Percentiles rank a stretch among this genome's conserved stretches.
These are phyloP conservation scores for Myxozyma nipponensis DNA, from an alignment of 805 yeast species.

Conservation along the genomic window DNA sequence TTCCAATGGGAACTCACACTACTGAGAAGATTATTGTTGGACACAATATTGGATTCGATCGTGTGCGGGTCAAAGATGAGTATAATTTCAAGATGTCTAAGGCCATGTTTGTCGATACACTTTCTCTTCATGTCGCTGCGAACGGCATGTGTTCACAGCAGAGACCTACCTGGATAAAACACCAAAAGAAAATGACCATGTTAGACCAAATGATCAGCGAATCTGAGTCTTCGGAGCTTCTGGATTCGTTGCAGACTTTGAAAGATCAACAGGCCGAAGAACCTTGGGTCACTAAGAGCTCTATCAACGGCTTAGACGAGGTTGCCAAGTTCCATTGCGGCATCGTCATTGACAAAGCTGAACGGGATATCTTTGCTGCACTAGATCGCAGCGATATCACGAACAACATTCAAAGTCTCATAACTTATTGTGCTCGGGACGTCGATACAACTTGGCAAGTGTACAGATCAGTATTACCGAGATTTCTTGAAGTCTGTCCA, in stretches of 20 bases:
- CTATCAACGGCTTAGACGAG: constrained; percentile 73
- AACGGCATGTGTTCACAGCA: constrained; percentile 93
- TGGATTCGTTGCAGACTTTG: constrained; percentile 1
- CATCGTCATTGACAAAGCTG: constrained; percentile 59
- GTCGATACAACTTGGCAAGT: constrained; percentile 72
- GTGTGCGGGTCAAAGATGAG: constrained; percentile 83
- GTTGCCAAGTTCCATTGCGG: constrained; percentile 78
- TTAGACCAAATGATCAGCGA: constrained; percentile 28
- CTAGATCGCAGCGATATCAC: constrained; percentile 52
- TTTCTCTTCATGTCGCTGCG: constrained; percentile 86
- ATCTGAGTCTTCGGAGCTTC: constrained; percentile 6
- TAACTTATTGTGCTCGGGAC: constrained; percentile 82
- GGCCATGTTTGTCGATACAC: constrained; percentile 82
- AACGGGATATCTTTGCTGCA: constrained; percentile 61
- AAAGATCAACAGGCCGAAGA: constrained; percentile 31
- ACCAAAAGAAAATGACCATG: constrained; percentile 26
- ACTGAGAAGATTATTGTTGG: constrained; percentile 69
- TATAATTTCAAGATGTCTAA: constrained; percentile 63
- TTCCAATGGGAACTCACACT: constrained; percentile 62
- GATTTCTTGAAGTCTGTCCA: constrained; percentile 64
- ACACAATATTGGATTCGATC: constrained; percentile 84
- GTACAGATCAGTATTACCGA: constrained; percentile 64
- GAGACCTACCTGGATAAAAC: constrained; percentile 65
- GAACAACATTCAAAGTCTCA: constrained; percentile 55
- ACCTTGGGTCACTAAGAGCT: constrained; percentile 80